Base-by-base conservation (phyloP, 2,329 filamentous ascomycete genomes). In the Cordyceps farinosa region DNA sequence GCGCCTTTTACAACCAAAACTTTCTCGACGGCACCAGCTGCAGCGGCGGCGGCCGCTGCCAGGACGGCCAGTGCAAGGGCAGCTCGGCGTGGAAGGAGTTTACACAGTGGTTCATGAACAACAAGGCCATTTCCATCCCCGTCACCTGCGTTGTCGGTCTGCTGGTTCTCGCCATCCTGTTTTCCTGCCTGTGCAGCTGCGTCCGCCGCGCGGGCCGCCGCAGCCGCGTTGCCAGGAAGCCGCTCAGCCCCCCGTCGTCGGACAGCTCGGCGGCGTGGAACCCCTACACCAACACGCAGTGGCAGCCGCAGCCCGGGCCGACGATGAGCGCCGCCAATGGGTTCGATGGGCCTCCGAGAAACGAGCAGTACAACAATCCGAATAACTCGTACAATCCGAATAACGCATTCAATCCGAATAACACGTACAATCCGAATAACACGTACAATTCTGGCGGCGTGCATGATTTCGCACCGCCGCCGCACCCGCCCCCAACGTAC, bases 1-100 rank as follows among this genome's bases (percentile, higher is more conserved):
- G 92, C 75, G 88, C 90, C 65, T 84, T 84, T 29, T 85, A 96
- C 78, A 88, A 91, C 73, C 92, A 97, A 73, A 95, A 96, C 77
- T 98, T 96, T 77, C 80, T 98, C 36, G 95, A 99, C 72, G 95
- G 95, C 22, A 98, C 95, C 1, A 79, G 84, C 1, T 99, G 95
- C 73, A 83, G 87, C 59, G 90, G 89, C 22, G 91, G 91, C 61
- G 95, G 95, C 7, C 82, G 80, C 63, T 99, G 95, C 75, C 73
- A 75, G 58, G 94, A 93, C 69, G 95, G 95, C 50, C 78, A 82
- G 68, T 99, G 95, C 77, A 76, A 83, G 69, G 93, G 91, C 65
- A 80, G 86, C 42, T 88, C 85, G 34, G 83, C 90, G 2, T 82
- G 82, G 69, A 88, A 87, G 66, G 87, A 92, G 76, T 87, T 96